Base-by-base conservation (phyloP, 176 grass and related monocot genomes). In the Aegilops umbellulata region DNA sequence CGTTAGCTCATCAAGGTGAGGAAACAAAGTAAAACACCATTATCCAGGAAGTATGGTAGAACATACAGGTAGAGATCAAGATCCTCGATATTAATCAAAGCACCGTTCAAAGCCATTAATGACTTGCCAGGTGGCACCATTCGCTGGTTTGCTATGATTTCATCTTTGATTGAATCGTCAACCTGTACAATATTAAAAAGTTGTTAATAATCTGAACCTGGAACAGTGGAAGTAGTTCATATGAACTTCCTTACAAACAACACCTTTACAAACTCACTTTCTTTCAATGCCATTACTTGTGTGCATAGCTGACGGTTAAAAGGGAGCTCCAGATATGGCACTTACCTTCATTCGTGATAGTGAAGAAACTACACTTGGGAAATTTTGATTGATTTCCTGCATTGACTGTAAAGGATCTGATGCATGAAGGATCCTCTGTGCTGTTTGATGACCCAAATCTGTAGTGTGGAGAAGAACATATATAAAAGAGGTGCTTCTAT, bases 381-480 rank as follows among this genome's bases (percentile, higher is more conserved):
- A 98, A 82, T 98, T 98, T 90, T 98, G 96, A 87, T 91, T 98
- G 76, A 98, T 98, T 88, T 98, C 96, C 82, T 94, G 93, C 96
- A 98, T 98, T 77, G 96, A 95, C 78, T 95, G 96, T 87, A 98
- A 87, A 47, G 96, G 96, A 82, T 98, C 96, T 81, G 88, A 95
- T 80, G 96, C 93, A 86, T 95, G 96, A 89, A 98, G 74, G 51
- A 98, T 95, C 79, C 92, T 95, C 63, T 98, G 93, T 76, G 90
- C 93, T 63, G 96, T 98, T 79, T 98, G 96, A 86, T 98, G 96
- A 68, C 96, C 96, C 88, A 98, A 92, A 86, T 98, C 96, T 98
- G 86, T 24, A 39, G 24, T 66, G n/a, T 79, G 39, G n/a, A 88
- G 60, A 42, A 90, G 31, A 84, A 27, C 16, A 44, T 39, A 89